Percentiles rank a stretch among this genome's conserved stretches.
Evolutionary conservation across 2,329 filamentous ascomycete genomes (phyloP).

Genomic region (Curvularia spicifera): DNA sequence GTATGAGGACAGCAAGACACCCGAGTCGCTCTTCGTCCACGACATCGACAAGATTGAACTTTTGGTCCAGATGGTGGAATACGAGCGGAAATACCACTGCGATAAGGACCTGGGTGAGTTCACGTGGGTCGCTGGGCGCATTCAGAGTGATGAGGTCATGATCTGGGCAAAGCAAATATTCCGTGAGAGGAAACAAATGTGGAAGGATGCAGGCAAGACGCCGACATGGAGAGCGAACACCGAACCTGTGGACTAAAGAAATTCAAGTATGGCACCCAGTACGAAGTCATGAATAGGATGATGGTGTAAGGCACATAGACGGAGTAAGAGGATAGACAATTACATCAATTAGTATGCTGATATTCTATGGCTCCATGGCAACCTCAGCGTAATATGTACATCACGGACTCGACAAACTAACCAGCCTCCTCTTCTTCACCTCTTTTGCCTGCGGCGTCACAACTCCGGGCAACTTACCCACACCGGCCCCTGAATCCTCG

Average conservation of each 20-base stretch:
- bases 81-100: constrained; percentile 75
- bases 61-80: constrained; percentile 93
- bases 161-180: constrained; percentile 80
- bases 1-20: constrained; percentile 86
- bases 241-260: constrained; percentile 25
- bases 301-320: background rate
- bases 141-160: constrained; percentile 78
- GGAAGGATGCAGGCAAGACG: constrained; percentile 58
- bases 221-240: constrained; percentile 39
- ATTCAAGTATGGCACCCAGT: background rate
- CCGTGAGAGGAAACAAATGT: constrained; percentile 75
- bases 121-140: constrained; percentile 73
- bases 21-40: constrained; percentile 89
- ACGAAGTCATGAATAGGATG: background rate
- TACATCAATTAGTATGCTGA: background rate
- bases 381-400: background rate
- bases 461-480: constrained; percentile 1
- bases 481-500: background rate
- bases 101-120: constrained; percentile 85
- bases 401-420: constrained; percentile 26
- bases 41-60: constrained; percentile 98
- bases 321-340: background rate
- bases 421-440: constrained; percentile 26
- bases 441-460: constrained; percentile 5
- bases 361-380: background rate